These are phyloP conservation scores for Aspergillus sp. DNA, from an alignment of 2,329 filamentous ascomycete genomes.

Conservation along the genomic window DNA sequence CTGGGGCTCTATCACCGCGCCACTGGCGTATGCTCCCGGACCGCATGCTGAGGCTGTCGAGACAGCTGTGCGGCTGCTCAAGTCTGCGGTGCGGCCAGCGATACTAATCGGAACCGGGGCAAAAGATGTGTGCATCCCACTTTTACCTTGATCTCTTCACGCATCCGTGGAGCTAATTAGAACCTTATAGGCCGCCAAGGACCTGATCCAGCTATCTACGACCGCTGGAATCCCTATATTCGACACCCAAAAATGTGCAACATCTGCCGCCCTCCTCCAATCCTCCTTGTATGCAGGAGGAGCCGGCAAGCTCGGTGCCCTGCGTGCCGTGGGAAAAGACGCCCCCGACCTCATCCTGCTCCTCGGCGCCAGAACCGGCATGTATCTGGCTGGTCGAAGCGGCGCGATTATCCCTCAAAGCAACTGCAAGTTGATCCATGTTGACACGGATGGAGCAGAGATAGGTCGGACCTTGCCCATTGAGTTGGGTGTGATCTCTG, in stretches of 20 bases:
- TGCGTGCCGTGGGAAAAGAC: constrained; percentile 25
- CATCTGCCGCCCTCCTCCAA: constrained; percentile 29
- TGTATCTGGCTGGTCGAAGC: constrained; percentile 39
- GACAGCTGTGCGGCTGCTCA: constrained; percentile 30
- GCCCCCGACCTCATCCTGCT: constrained; percentile 44
- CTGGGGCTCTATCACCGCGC: constrained; percentile 42
- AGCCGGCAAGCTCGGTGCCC: constrained; percentile 33
- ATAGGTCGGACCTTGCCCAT: constrained; percentile 43
- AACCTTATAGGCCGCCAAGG: constrained; percentile 22
- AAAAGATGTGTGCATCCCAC: constrained; percentile 1
- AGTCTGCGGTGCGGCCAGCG: constrained; percentile 37
- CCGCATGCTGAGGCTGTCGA: constrained; percentile 38
- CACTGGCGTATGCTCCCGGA: constrained; percentile 32
- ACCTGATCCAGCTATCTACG: constrained; percentile 34
- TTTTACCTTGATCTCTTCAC: background rate
- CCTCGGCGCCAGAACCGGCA: constrained; percentile 43
- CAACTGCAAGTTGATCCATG: constrained; percentile 40
- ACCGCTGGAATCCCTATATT: constrained; percentile 41
- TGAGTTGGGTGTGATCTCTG: constrained; percentile 43
- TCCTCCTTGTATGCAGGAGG: constrained; percentile 32
- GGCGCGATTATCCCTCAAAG: constrained; percentile 39
- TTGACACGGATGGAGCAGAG: constrained; percentile 44
- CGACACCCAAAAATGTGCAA: constrained; percentile 30
- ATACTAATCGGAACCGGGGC: constrained; percentile 46
- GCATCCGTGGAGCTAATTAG: constrained; percentile 11